Base-by-base conservation (phyloP, 805 yeast species). In the Candida jianshihensis region DNA sequence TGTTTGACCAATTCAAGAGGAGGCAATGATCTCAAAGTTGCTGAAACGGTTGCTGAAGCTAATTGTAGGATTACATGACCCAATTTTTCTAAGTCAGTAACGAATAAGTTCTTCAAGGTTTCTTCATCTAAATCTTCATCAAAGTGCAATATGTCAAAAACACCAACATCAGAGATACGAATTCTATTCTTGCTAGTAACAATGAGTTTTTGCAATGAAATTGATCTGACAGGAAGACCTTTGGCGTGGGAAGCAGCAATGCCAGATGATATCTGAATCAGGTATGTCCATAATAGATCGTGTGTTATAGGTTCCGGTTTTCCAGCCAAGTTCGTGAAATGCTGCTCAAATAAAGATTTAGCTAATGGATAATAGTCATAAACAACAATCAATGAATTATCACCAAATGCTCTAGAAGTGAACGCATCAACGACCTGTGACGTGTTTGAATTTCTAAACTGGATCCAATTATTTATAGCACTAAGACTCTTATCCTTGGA, bases 351-450 rank as follows among this genome's bases (percentile, higher is more conserved):
- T 33, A 90, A 61, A 2, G 95, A 83, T 37, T 64, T 64, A 1
- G 95, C 71, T 41, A 76, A 66, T 18, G 98, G 97, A 57, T 72
- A 84, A 56, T 77, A 92, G 53, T 90, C 97, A 59, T 87, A 86
- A 5, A 84, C 81, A 30, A 88, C 64, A 29, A 87, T 71, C 38
- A 92, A 66, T 1, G 92, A 78, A 33, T 70, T 68, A 48, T 84
- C 92, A 30, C 86, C 90, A 63, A 92, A 92, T 5, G 87, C 81
- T 38, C 87, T 73, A 6, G 90, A 78, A 1, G 96, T 81, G 57
- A 92, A 90, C 6, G 92, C 87, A 54, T 89, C 96, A 30, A 74
- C 71, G 6, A 87, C 61, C 28, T 71, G 68, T 1, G 83, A 84
- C 17, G 86, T 63, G 48, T 81, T 79, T 3, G 86, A 71, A 43